phyloP scores from a whole-genome alignment of 441 rosid species.

The Capsella rubella region DNA sequence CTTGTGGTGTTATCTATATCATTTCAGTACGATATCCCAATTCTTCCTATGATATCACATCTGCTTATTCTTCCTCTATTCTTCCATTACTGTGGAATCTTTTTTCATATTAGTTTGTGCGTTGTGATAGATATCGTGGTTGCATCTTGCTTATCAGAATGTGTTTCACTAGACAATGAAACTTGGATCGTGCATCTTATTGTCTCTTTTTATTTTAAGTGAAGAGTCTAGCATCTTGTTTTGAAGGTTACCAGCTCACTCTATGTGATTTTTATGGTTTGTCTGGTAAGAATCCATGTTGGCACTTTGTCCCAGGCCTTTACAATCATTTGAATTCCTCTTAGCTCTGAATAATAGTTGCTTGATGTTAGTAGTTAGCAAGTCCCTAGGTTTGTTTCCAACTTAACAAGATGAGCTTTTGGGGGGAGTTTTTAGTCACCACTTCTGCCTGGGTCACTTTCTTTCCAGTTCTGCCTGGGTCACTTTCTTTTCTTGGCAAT shows the following conservation, averaged over 20 bases:
- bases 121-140: background rate
- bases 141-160: background rate
- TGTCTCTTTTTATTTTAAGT: background rate
- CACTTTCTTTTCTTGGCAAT: background rate
- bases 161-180: background rate
- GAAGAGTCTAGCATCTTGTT: background rate
- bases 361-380: background rate
- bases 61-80: background rate
- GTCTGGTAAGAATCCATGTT: background rate
- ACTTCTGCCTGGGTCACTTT: background rate
- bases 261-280: constrained; percentile 7
- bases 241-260: background rate
- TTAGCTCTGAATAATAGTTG: background rate
- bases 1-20: constrained; percentile 80
- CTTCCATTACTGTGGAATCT: constrained; percentile 8
- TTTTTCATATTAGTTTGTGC: constrained; percentile 3
- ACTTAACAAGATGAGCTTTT: background rate
- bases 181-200: background rate
- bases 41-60: background rate
- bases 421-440: background rate
- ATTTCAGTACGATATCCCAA: constrained; percentile 59
- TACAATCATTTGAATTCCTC: constrained; percentile 4
- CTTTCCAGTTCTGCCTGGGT: background rate
- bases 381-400: background rate
- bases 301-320: background rate